Conservation (phyloP, 2,329 filamentous ascomycete species). For the Samsoniella hepiali region DNA sequence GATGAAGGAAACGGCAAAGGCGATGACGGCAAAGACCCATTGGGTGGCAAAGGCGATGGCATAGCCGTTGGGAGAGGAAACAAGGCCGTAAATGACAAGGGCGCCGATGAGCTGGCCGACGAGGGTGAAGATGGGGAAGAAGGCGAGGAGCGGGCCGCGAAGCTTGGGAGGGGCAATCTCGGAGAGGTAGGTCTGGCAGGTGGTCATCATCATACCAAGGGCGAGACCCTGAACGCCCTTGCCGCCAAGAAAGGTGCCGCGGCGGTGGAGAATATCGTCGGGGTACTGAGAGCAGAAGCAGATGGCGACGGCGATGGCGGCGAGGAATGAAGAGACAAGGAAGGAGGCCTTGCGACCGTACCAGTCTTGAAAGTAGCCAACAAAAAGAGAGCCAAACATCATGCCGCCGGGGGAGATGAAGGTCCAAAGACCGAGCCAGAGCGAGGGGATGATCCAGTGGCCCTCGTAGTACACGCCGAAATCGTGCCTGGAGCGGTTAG, state of each 20-base stretch:
- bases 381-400: slow-evolving; percentile 36
- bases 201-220: slow-evolving; percentile 43
- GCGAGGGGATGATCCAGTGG: slow-evolving; percentile 38
- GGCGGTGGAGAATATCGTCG: slow-evolving; percentile 26
- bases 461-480: slow-evolving; percentile 32
- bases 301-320: slow-evolving; percentile 35
- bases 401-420: slow-evolving; percentile 37
- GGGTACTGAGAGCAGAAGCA: slow-evolving; percentile 26
- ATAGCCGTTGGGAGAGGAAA: slow-evolving; percentile 34
- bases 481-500: slow-evolving; percentile 24
- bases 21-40: slow-evolving; percentile 42
- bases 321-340: slow-evolving; percentile 35
- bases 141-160: slow-evolving; percentile 45
- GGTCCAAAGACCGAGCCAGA: slow-evolving; percentile 45
- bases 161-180: slow-evolving; percentile 46
- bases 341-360: slow-evolving; percentile 38
- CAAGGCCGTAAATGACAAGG: slow-evolving; percentile 37
- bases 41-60: slow-evolving; percentile 41
- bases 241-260: slow-evolving; percentile 41
- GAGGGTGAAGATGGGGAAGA: slow-evolving; percentile 48
- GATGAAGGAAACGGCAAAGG: slow-evolving; percentile 40
- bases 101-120: slow-evolving; percentile 47
- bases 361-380: slow-evolving; percentile 40
- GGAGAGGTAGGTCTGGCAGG: slow-evolving; percentile 47
- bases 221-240: slow-evolving; percentile 45